Evolutionary conservation across 768 basidiomycete genomes (phyloP).

Genomic region (Mycena indigotica): DNA sequence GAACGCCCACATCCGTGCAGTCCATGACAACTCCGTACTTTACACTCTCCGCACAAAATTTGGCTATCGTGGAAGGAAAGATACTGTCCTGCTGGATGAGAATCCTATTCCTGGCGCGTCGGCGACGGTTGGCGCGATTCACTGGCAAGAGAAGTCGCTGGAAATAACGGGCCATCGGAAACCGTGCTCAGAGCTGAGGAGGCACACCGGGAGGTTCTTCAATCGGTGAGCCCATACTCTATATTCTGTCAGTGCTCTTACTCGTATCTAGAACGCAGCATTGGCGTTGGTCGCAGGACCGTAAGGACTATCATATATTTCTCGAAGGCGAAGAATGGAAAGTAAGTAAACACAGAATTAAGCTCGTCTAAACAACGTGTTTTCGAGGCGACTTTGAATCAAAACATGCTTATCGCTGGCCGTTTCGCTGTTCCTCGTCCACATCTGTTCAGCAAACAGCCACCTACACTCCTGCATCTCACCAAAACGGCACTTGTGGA

Average conservation of each 20-base stretch:
- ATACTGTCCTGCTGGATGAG: slow-evolving; percentile 48
- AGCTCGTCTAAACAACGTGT: neutral
- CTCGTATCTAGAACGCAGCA: slow-evolving; percentile 34
- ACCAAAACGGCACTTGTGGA: slow-evolving; percentile 41
- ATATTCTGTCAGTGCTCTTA: neutral
- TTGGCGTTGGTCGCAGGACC: slow-evolving; percentile 48
- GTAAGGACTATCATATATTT: slow-evolving; percentile 47
- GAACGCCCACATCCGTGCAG: slow-evolving; percentile 43
- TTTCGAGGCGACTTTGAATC: slow-evolving; percentile 26
- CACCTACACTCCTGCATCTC: slow-evolving; percentile 42
- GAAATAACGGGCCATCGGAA: slow-evolving; percentile 47
- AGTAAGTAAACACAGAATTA: slow-evolving; percentile 27
- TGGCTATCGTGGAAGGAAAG: slow-evolving; percentile 43
- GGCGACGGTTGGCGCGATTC: slow-evolving; percentile 46
- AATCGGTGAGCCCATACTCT: slow-evolving; percentile 17
- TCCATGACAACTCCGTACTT: slow-evolving; percentile 46
- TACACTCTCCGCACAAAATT: slow-evolving; percentile 49
- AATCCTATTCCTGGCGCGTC: slow-evolving; percentile 42
- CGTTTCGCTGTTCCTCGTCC: slow-evolving; percentile 50
- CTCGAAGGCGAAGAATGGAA: slow-evolving; percentile 52
- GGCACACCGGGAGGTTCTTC: slow-evolving; percentile 40
- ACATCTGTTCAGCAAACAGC: slow-evolving; percentile 47
- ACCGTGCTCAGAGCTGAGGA: slow-evolving; percentile 42
- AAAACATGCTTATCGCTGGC: slow-evolving; percentile 36
- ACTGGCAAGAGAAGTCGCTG: slow-evolving; percentile 53